Evolutionary conservation across 2,329 filamentous ascomycete species (phyloP), one percentile per base, ranked within the genome.

Genomic region (Ophiocordyceps camponoti-leonardi): DNA sequence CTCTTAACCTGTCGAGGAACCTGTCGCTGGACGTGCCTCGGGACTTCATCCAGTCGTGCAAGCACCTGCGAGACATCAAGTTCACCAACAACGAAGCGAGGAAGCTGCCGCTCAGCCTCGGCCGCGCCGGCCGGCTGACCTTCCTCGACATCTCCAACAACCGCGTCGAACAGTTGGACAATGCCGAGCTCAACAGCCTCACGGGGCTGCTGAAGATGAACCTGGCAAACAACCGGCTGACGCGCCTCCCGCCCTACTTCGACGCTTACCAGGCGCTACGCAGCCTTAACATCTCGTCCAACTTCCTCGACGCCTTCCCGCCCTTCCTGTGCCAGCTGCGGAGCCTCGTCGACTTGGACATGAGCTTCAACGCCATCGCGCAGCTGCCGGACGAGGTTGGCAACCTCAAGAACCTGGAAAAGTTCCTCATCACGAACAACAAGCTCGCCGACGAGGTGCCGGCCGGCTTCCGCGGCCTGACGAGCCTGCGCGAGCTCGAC

Each of bases 101-200:
- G 61, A 81, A 82, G 55, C 67, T 98, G 22, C 92, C 92, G 4
- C 74, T 80, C 7, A 95, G 88, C 60, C 72, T 98, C 45, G 80
- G 83, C 51, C 72, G 88, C 53, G 90, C 92, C 23, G 79, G 69
- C 51, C 80, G 79, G 49, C 69, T 98, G 54, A 94, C 86, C 0
- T 88, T 86, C 56, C 72, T 98, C 49, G 92, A 98, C 59, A 81
- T 95, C 4, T 95, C 90, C 2, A 96, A 96, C 62, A 98, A 98
- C 58, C 75, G 84, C 47, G 65, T 98, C 20, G 87, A 95, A 56
- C 78, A 90, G 51, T 68, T 98, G 39, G 86, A 94, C 45, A 79
- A 90, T 54, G 86, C 86, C 4, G 82, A 92, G 47, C 72, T 98
- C 37, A 74, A 86, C 51, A 77, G 76, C 45, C 67, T 96, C 14